These are phyloP conservation scores for Leccinum insigne DNA, from an alignment of 1,284 basidiomycete genomes.

Conservation along the genomic window DNA sequence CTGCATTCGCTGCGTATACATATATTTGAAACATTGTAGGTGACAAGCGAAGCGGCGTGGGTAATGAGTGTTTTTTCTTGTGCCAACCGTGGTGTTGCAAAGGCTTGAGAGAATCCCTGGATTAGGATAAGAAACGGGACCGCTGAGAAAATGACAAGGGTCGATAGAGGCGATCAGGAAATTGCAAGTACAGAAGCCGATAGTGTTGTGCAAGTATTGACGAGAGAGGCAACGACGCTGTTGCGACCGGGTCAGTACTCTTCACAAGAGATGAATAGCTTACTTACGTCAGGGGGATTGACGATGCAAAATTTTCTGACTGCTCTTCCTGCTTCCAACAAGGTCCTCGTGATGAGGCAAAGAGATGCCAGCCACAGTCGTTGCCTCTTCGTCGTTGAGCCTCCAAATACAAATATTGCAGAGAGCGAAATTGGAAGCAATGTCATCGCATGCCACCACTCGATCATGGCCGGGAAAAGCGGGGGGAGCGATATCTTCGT, in stretches of 20 bases:
- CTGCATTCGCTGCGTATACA: too few species aligned
- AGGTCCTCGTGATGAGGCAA: slow-evolving; percentile 35
- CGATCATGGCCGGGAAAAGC: slow-evolving; percentile 24
- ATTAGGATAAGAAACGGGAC: too few species aligned
- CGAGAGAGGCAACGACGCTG: not conserved
- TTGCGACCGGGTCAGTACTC: not conserved
- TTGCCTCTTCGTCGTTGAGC: slow-evolving; percentile 63
- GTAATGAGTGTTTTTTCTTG: too few species aligned
- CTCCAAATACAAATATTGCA: slow-evolving; percentile 58
- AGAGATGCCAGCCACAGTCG: slow-evolving; percentile 44
- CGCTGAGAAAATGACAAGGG: too few species aligned
- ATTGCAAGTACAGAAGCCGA: too few species aligned
- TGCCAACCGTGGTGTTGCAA: too few species aligned
- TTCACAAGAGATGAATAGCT: not conserved
- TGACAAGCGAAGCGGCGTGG: too few species aligned
- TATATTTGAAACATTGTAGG: too few species aligned
- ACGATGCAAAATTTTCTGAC: slow-evolving; percentile 33
- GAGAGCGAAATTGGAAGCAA: slow-evolving; percentile 36
- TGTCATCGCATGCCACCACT: slow-evolving; percentile 27
- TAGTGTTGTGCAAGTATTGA: slow-evolving; percentile 3
- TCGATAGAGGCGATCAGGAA: too few species aligned
- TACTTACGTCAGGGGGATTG: slow-evolving; percentile 30
- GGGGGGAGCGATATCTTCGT: slow-evolving; percentile 33
- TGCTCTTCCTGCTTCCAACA: slow-evolving; percentile 36
- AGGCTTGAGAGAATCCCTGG: too few species aligned